Base-by-base conservation (phyloP, 2,329 filamentous ascomycete species). In the Alternaria incomplexa region DNA sequence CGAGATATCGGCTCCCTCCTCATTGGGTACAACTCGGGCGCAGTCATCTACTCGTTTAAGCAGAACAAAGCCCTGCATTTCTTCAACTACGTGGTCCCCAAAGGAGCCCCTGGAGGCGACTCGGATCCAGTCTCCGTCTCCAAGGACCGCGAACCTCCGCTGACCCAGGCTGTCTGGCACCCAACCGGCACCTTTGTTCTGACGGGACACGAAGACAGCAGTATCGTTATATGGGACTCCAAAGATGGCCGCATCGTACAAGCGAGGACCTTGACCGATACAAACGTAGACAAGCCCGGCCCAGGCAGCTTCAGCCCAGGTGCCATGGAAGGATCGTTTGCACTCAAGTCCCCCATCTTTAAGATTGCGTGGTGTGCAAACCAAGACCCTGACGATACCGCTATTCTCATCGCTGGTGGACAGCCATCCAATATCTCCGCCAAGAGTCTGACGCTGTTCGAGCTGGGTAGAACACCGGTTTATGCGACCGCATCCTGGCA, bases 401-500 rank as follows among this genome's bases (percentile, higher is more conserved):
- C 90, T 2, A 84, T 99, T 23, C 81, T 99, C 43, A 86, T 99
- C 58, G 92, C 93, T 3, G 96, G 96, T 28, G 96, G 96, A 5
- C 87, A 91, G 64, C 84, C 87, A 2, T 86, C 87, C 0, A 90
- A 90, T 17, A 86, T 89, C 43, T 84, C 88, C 5, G 86, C 89
- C 6, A 93, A 92, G 78, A 93, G 92, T 6, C 80, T 99, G 64
- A 97, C 92, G 1, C 95, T 98, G 68, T 85, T 98, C 61, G 96
- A 99, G 69, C 84, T 99, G 61, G 96, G 96, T 3, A 82, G 89
- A 51, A 97, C 95, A 7, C 96, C 96, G 1, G 90, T 93, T 53
- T 98, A 97, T 81, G 89, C 93, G 36, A 98, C 96, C 5, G 95
- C 94, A 10, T 90, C 92, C 5, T 98, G 94, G 93, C 92, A 96